A percentile compares a stretch with the other conserved stretches of the same genome.
Conservation (phyloP, 306 rosid species). For the Abrus pulchellus region DNA sequence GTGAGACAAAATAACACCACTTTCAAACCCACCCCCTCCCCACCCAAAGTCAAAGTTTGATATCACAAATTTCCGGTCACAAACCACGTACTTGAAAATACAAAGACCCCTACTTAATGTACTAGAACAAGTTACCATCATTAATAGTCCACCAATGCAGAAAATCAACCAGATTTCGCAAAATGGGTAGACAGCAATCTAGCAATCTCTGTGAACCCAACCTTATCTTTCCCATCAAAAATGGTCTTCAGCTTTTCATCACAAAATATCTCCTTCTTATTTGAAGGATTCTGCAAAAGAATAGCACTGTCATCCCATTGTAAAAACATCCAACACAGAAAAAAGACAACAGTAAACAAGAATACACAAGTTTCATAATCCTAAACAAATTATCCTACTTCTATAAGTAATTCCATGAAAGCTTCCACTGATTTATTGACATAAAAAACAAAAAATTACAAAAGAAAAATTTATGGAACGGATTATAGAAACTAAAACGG, state of each 20-base stretch:
- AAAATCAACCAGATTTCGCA: slow-evolving; percentile 55
- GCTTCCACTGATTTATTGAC: not conserved
- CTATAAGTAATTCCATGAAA: not conserved
- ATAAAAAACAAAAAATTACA: not conserved
- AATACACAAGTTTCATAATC: slow-evolving; percentile 7
- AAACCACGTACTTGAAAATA: slow-evolving; percentile 30
- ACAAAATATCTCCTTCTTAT: slow-evolving; percentile 71
- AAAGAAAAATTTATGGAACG: not conserved
- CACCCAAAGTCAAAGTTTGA: not conserved
- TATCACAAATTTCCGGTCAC: slow-evolving; percentile 48
- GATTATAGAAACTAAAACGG: not conserved
- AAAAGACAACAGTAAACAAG: slow-evolving; percentile 8
- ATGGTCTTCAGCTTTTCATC: slow-evolving; percentile 76
- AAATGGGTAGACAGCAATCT: slow-evolving; percentile 65
- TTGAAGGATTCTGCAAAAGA: slow-evolving; percentile 69
- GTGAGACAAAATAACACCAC: slow-evolving; percentile 45
- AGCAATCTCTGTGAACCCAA: slow-evolving; percentile 68
- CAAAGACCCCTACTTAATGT: slow-evolving; percentile 38
- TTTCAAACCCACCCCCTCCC: slow-evolving; percentile 17
- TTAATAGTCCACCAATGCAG: slow-evolving; percentile 18
- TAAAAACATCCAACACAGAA: slow-evolving; percentile 6
- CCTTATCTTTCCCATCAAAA: slow-evolving; percentile 70
- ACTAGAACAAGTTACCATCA: slow-evolving; percentile 40
- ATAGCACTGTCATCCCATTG: slow-evolving; percentile 36
- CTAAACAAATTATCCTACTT: not conserved